These are phyloP conservation scores for Ilyonectria sp. DNA, from an alignment of 2,329 filamentous ascomycete species.

Conservation along the genomic window DNA sequence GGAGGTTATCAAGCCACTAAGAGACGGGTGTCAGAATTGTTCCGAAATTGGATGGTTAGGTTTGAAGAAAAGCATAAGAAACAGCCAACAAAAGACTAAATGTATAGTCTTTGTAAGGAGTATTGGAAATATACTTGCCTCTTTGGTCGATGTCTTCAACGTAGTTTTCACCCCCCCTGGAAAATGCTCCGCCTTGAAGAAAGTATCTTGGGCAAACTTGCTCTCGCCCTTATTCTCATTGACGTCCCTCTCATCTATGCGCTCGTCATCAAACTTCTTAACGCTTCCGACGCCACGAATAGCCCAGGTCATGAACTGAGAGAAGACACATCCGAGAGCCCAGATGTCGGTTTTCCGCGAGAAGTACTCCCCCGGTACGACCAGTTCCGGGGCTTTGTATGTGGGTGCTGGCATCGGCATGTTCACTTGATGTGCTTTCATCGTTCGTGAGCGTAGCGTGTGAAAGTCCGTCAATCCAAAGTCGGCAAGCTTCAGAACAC, in stretches of 20 bases:
- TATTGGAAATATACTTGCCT: background rate
- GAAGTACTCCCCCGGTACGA: background rate
- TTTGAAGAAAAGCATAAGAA: too few relatives aligned
- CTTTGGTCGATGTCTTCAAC: background rate
- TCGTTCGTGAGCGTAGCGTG: background rate
- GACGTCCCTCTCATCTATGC: background rate
- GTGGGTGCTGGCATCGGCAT: background rate
- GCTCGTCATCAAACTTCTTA: background rate
- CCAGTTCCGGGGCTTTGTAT: conserved; percentile 22
- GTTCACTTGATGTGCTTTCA: too few relatives aligned
- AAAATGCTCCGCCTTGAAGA: conserved; percentile 5
- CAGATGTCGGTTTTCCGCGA: conserved; percentile 30
- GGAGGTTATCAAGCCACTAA: background rate
- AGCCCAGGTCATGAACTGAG: conserved; percentile 29
- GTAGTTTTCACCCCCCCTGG: background rate
- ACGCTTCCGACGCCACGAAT: conserved; percentile 20
- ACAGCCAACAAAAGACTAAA: too few relatives aligned
- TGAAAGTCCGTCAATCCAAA: conserved; percentile 26
- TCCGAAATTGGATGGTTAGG: background rate
- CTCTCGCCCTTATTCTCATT: background rate
- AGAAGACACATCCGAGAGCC: conserved; percentile 33
- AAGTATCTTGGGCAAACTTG: conserved; percentile 2
- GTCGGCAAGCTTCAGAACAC: conserved; percentile 27
- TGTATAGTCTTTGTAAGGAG: background rate
- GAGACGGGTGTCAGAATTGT: background rate